phyloP scores from a whole-genome alignment of 2,329 filamentous ascomycete genomes.

The Dothistroma septosporum region DNA sequence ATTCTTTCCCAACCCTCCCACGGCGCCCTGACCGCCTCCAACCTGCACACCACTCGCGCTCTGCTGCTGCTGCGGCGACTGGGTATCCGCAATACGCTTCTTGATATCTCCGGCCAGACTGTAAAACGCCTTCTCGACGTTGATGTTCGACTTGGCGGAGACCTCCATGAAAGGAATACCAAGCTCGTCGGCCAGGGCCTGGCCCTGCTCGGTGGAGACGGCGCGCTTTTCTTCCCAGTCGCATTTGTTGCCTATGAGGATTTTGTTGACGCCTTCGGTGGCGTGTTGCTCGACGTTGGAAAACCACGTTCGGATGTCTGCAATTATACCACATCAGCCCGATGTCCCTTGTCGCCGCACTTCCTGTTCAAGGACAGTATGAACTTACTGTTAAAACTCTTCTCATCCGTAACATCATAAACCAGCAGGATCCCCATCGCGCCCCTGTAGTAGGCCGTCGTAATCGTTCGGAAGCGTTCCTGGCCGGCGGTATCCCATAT shows the following conservation, averaged over 20 bases:
- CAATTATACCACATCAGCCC: neutral
- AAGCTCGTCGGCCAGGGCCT: conserved; percentile 89
- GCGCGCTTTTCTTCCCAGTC: conserved; percentile 99
- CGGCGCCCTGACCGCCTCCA: conserved; percentile 25
- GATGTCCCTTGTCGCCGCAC: neutral
- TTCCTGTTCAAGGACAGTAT: neutral
- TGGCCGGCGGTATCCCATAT: conserved; percentile 99
- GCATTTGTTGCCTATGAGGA: conserved; percentile 99
- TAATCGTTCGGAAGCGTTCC: conserved; percentile 97
- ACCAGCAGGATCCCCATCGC: conserved; percentile 97
- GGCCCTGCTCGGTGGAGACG: conserved; percentile 86
- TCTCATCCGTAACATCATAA: conserved; percentile 96
- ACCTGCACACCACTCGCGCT: conserved; percentile 31
- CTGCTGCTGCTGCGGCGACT: conserved; percentile 73
- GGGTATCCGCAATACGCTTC: conserved; percentile 90
- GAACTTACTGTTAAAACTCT: conserved; percentile 84
- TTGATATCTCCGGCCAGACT: conserved; percentile 94
- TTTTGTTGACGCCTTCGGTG: conserved; percentile 98
- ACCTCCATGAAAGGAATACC: conserved; percentile 98
- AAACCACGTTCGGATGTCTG: conserved; percentile 99
- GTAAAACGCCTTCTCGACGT: conserved; percentile 98
- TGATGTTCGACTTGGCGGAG: conserved; percentile 98
- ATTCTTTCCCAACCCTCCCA: conserved; percentile 36
- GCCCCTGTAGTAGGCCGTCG: conserved; percentile 95
- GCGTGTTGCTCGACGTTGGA: conserved; percentile 98